Conservation (phyloP, 2,329 filamentous ascomycete species). For the Penicillium sp. region DNA sequence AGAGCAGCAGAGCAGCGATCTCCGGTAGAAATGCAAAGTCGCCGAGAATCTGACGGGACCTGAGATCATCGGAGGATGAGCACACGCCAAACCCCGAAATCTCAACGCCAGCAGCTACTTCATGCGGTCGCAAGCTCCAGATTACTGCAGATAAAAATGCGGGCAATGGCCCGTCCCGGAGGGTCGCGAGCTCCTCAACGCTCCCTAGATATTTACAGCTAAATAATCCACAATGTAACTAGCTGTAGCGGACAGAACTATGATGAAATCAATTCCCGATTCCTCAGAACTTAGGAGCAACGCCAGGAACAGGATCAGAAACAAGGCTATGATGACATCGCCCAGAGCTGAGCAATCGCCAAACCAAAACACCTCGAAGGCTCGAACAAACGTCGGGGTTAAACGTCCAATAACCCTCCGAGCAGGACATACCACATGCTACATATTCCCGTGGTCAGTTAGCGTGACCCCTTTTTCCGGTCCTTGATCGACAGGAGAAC, state of each 20-base stretch:
- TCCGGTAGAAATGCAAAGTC: background rate
- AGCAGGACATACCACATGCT: conserved; percentile 8
- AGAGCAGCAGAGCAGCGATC: background rate
- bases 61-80: background rate
- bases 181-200: background rate
- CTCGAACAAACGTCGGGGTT: background rate
- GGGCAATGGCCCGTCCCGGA: conserved; percentile 6
- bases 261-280: background rate
- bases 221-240: background rate
- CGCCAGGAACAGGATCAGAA: background rate
- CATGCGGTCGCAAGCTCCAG: background rate
- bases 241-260: background rate
- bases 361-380: conserved; percentile 8
- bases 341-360: background rate
- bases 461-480: conserved; percentile 5
- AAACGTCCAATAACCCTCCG: background rate
- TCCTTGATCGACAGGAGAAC: conserved; percentile 29
- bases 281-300: background rate
- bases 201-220: background rate
- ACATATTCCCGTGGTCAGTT: background rate
- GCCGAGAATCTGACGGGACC: background rate
- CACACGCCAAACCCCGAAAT: background rate
- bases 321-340: conserved; percentile 12
- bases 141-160: background rate
- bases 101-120: background rate